Conservation (phyloP, 768 basidiomycete species). For the Tremella yokohamensis region DNA sequence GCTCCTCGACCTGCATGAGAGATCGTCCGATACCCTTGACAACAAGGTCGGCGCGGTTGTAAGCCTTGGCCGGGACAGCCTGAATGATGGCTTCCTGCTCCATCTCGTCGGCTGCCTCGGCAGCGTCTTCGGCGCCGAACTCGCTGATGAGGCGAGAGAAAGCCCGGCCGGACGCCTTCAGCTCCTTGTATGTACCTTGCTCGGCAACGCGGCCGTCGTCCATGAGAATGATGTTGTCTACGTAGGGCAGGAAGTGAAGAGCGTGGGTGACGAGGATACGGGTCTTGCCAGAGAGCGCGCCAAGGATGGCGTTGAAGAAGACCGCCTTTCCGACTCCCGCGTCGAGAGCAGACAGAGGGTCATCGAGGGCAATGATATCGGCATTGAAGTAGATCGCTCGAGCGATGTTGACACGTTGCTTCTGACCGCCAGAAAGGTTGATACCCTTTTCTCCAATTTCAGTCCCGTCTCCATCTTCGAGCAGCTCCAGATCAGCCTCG, state of each 20-base stretch:
- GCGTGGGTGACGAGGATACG: conserved; percentile 88
- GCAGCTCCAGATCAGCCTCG: conserved; percentile 72
- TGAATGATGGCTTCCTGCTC: conserved; percentile 51
- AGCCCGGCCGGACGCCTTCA: conserved; percentile 63
- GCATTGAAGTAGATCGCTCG: conserved; percentile 81
- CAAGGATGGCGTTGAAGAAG: conserved; percentile 76
- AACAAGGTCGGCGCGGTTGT: conserved; percentile 51
- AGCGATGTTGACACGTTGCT: conserved; percentile 75
- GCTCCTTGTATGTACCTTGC: conserved; percentile 70
- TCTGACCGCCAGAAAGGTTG: conserved; percentile 77
- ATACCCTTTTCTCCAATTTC: conserved; percentile 87
- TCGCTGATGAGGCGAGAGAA: conserved; percentile 73
- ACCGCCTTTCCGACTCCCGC: conserved; percentile 85
- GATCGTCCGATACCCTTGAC: conserved; percentile 53
- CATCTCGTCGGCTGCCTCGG: conserved; percentile 55
- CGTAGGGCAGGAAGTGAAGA: conserved; percentile 79
- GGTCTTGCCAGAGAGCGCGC: conserved; percentile 65
- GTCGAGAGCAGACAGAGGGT: conserved; percentile 80
- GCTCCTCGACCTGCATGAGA: conserved; percentile 80
- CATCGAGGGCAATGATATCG: conserved; percentile 80
- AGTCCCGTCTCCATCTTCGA: conserved; percentile 72
- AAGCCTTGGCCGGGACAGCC: conserved; percentile 39
- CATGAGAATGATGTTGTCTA: conserved; percentile 79
- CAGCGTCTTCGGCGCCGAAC: conserved; percentile 67
- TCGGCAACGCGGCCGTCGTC: conserved; percentile 74